Base-by-base conservation (phyloP, 495 filamentous ascomycete species). In the Corynascus novoguineensis region DNA sequence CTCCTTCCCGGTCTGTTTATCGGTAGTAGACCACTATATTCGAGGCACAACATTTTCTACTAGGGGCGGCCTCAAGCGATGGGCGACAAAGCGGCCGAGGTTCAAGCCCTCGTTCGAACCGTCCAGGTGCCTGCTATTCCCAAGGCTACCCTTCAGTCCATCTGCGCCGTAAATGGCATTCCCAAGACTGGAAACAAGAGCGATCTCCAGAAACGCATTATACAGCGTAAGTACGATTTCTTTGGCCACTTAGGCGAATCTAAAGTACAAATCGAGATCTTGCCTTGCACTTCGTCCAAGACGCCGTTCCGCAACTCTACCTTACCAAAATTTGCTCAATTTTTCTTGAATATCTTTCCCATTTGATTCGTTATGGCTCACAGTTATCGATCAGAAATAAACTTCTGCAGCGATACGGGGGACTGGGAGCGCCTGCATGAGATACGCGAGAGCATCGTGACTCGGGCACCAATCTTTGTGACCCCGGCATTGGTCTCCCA, bases 131-230 rank as follows among this genome's bases (percentile, higher is more conserved):
- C 61, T 6, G 65, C 69, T 2, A 57, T 77, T 28, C 78, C 87
- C 58, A 92, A 92, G 68, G 78, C 77, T 28, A 80, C 86, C 50
- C 81, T 98, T 37, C 88, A 90, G 57, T 68, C 73, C 15, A 86
- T 97, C 60, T 82, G 91, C 62, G 81, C 79, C 38, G 72, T 74
- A 53, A 86, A 92, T 67, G 79, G 82, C 27, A 77, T 92, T 17
- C 74, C 78, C 32, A 84, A 88, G 37, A 87, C 82, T 27, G 93
- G 93, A 9, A 83, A 89, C 57, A 98, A 98, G 73, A 77, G 82
- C 27, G 78, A 85, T 19, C 73, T 97, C 40, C 90, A 95, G 68
- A 69, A 71, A 25, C 85, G 92, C 57, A 85, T 97, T 46, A 83
- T 85, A 58, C 67, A 80, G 27, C 81, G 93, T 97, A 34, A 60